A percentile compares a stretch with the other conserved stretches of the same genome.
phyloP scores from a whole-genome alignment of 805 yeast genomes.

The Isabelozyma pseudorhagii region DNA sequence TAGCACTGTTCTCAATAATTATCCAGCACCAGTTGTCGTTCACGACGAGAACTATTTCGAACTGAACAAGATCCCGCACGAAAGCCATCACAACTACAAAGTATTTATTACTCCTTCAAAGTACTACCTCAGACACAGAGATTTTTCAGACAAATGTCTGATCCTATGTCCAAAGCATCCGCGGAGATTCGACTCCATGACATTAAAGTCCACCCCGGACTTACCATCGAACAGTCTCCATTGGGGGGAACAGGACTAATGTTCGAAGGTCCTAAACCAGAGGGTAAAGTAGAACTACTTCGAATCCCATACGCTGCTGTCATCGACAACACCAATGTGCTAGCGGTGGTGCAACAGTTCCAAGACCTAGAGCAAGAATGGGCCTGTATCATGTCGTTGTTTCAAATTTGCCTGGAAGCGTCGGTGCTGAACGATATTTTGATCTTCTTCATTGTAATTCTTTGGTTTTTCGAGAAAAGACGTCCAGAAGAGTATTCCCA shows the following conservation, averaged over 20 bases:
- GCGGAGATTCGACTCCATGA: not conserved
- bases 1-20: too few relatives aligned
- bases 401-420: not conserved
- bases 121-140: too few relatives aligned
- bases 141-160: too few relatives aligned
- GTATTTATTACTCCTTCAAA: too few relatives aligned
- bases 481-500: not conserved
- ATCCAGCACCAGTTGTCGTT: too few relatives aligned
- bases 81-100: too few relatives aligned
- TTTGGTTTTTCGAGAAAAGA: not conserved
- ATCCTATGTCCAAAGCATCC: not conserved
- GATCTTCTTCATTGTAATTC: not conserved
- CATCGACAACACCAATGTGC: not conserved
- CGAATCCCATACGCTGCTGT: not conserved
- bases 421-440: not conserved
- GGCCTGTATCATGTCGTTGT: not conserved
- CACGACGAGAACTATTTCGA: too few relatives aligned
- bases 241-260: constrained; percentile 32
- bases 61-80: too few relatives aligned
- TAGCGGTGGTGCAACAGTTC: not conserved
- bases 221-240: constrained; percentile 15
- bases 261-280: not conserved
- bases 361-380: not conserved
- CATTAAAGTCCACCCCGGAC: constrained; percentile 10
- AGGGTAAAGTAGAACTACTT: constrained; percentile 5